Conservation (phyloP, 345 rosid genomes). For the Leavenworthia alabamica region DNA sequence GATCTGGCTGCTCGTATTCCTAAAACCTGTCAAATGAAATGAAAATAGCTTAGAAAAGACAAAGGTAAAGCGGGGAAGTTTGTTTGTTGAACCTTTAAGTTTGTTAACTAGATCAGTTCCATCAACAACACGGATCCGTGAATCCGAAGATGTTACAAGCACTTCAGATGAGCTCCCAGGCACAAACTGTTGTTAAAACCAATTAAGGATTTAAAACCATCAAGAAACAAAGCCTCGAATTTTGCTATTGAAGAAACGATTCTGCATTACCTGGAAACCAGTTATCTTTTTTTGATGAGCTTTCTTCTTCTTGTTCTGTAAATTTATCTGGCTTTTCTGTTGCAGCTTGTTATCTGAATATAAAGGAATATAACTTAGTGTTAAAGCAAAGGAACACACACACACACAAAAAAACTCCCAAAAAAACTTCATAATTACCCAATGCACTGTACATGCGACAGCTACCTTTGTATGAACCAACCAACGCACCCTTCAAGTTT, state of each 20-base stretch:
- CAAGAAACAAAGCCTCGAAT: background rate
- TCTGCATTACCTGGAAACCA: slow-evolving; percentile 78
- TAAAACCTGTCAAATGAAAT: slow-evolving; percentile 59
- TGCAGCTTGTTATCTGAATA: slow-evolving; percentile 76
- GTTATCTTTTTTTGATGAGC: slow-evolving; percentile 87
- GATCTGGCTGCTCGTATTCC: slow-evolving; percentile 83
- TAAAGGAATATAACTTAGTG: background rate
- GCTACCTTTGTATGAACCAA: slow-evolving; percentile 92
- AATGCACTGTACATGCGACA: slow-evolving; percentile 64
- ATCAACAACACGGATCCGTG: slow-evolving; percentile 78
- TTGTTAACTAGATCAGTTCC: slow-evolving; percentile 77
- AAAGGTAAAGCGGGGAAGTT: too few relatives aligned
- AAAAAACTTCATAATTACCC: slow-evolving; percentile 36
- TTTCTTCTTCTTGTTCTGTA: slow-evolving; percentile 90
- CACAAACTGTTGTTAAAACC: slow-evolving; percentile 54
- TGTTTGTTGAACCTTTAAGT: slow-evolving; percentile 65
- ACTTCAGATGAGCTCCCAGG: slow-evolving; percentile 92
- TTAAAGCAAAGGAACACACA: background rate
- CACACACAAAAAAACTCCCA: background rate
- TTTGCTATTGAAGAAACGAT: slow-evolving; percentile 4
- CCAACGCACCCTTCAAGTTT: slow-evolving; percentile 70
- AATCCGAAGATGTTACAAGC: slow-evolving; percentile 91
- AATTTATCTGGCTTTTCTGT: slow-evolving; percentile 57
- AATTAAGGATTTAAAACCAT: slow-evolving; percentile 18
- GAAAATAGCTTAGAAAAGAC: background rate